Evolutionary conservation across 345 rosid species (phyloP), one percentile per base, ranked within the genome.

Genomic region (Lepidium didymum): DNA sequence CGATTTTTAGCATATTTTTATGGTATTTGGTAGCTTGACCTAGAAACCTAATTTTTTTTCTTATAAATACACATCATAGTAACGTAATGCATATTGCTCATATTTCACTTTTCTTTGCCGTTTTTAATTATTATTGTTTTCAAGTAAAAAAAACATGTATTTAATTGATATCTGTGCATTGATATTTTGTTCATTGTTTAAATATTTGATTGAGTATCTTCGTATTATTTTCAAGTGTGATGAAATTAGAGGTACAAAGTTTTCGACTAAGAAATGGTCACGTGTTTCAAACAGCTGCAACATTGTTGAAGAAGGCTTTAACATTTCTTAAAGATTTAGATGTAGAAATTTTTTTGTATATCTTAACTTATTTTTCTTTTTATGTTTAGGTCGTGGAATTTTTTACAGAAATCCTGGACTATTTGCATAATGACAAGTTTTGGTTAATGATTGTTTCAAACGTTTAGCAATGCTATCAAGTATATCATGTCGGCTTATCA

Each of bases 271-370:
- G n/a, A 94, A 62, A 97, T 91, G 8, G 97, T 91, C 92, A 94
- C 31, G 97, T 94, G 11, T 87, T 94, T 38, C 99, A 94, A 81
- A 94, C 97, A 19, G 87, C 97, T 36, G 97, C 95, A 3, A 97
- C 97, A 10, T 91, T 97, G 8, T 56, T 94, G 70, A 82, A 85
- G 70, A 94, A 94, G 63, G 56, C 73, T 66, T 80, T 94, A 64
- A 94, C 85, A n/a, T 47, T 64, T 57, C 5, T 21, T 2, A 64
- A 45, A 47, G 14, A 46, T 8, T 40, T 45, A 0, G 31, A 60
- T 21, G 62, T 33, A 10, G 46, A 14, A 33, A 19, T 10, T 53
- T 69, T 43, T 27, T 55, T 47, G 9, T 33, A 10, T 21, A 44
- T 62, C 54, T 35, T 50, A 25, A 38, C 13, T 5, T 29, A 15